These are phyloP conservation scores for Chalciporus piperatus DNA, from an alignment of 768 basidiomycete species.

Conservation along the genomic window DNA sequence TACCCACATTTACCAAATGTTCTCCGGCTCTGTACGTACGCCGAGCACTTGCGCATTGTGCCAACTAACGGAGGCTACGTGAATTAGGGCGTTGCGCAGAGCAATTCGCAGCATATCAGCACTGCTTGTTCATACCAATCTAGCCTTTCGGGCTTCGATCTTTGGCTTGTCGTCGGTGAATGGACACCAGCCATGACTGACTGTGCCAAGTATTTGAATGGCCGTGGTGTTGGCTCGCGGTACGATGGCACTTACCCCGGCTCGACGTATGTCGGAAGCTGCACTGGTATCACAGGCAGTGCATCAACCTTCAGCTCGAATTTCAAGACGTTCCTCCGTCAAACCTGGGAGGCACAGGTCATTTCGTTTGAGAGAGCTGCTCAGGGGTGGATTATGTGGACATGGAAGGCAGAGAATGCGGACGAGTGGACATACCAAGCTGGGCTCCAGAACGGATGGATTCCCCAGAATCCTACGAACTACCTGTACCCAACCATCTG, in stretches of 20 bases:
- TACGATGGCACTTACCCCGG: slow-evolving; percentile 65
- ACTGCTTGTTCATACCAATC: slow-evolving; percentile 51
- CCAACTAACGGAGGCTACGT: slow-evolving; percentile 1
- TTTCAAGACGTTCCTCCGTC: slow-evolving; percentile 80
- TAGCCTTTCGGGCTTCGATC: slow-evolving; percentile 48
- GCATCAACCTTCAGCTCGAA: slow-evolving; percentile 67
- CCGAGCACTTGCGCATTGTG: neutral
- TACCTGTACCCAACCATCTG: slow-evolving; percentile 64
- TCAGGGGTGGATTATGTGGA: slow-evolving; percentile 80
- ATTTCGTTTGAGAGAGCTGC: slow-evolving; percentile 61
- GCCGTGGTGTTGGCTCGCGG: slow-evolving; percentile 67
- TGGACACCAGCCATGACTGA: slow-evolving; percentile 80
- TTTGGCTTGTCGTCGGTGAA: slow-evolving; percentile 88
- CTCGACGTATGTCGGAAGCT: slow-evolving; percentile 69
- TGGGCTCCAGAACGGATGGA: slow-evolving; percentile 80
- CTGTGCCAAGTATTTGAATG: slow-evolving; percentile 65
- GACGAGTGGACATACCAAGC: slow-evolving; percentile 92
- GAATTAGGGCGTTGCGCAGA: slow-evolving; percentile 43
- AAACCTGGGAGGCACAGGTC: slow-evolving; percentile 84
- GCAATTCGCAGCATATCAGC: slow-evolving; percentile 54
- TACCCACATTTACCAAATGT: slow-evolving; percentile 79
- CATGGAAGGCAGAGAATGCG: slow-evolving; percentile 79
- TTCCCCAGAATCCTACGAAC: slow-evolving; percentile 58
- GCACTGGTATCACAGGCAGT: slow-evolving; percentile 69
- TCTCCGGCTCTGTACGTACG: slow-evolving; percentile 50